phyloP scores from a whole-genome alignment of 495 filamentous ascomycete genomes.

The Parathielavia hyrcaniae region DNA sequence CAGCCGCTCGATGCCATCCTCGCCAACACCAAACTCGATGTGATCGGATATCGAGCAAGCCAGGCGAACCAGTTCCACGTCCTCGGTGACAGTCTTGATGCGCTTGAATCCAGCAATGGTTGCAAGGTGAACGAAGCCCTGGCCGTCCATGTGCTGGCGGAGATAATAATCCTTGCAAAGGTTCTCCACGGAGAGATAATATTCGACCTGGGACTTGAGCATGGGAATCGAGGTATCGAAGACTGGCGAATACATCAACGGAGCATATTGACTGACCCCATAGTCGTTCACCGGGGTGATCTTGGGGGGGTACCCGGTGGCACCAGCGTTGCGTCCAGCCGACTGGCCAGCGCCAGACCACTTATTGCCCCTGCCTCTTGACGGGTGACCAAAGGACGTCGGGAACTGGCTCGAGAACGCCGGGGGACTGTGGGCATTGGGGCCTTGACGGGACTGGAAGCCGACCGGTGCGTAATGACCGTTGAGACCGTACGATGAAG shows the following conservation, averaged over 20 bases:
- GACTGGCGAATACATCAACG: slow-evolving; percentile 17
- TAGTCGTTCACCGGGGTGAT: slow-evolving; percentile 20
- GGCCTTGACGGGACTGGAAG: slow-evolving; percentile 27
- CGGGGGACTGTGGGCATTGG: slow-evolving; percentile 23
- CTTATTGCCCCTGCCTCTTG: slow-evolving; percentile 27
- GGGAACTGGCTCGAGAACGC: slow-evolving; percentile 24
- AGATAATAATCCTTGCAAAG: slow-evolving; percentile 91
- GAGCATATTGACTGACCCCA: slow-evolving; percentile 17
- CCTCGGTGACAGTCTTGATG: slow-evolving; percentile 62
- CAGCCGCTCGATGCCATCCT: slow-evolving; percentile 71
- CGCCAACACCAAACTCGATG: slow-evolving; percentile 62
- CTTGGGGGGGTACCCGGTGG: slow-evolving; percentile 21
- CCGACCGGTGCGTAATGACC: slow-evolving; percentile 27
- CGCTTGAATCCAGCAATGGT: slow-evolving; percentile 80
- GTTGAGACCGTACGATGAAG: slow-evolving; percentile 17
- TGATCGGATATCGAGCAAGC: slow-evolving; percentile 63
- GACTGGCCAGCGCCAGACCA: slow-evolving; percentile 19
- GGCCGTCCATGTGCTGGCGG: slow-evolving; percentile 84
- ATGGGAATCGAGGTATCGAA: slow-evolving; percentile 25
- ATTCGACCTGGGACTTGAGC: slow-evolving; percentile 66
- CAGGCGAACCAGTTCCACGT: slow-evolving; percentile 62
- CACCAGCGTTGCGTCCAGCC: slow-evolving; percentile 19
- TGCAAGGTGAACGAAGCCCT: slow-evolving; percentile 78
- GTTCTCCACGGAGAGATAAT: slow-evolving; percentile 96
- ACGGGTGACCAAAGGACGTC: slow-evolving; percentile 16